Percentiles rank a stretch among this genome's conserved stretches.
These are phyloP conservation scores for Eucalyptus regnans DNA, from an alignment of 345 rosid genomes.

Conservation along the genomic window DNA sequence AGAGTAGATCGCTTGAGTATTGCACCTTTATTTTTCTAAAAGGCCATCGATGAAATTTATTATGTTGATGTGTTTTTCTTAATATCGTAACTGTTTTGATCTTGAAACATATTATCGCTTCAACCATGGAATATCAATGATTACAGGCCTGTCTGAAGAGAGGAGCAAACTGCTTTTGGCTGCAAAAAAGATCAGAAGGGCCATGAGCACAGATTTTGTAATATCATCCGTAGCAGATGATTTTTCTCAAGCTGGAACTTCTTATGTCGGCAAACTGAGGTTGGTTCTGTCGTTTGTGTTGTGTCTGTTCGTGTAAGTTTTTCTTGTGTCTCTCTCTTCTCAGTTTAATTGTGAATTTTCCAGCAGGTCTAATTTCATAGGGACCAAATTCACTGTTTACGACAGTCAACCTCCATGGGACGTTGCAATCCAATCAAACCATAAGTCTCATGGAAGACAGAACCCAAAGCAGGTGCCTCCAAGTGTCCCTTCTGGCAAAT, in stretches of 20 bases:
- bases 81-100: background rate
- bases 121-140: background rate
- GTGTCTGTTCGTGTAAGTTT: background rate
- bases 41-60: background rate
- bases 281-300: background rate
- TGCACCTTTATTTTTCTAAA: background rate
- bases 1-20: background rate
- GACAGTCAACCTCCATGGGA: constrained; percentile 49
- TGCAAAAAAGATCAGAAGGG: constrained; percentile 75
- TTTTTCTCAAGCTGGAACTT: constrained; percentile 52
- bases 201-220: constrained; percentile 55
- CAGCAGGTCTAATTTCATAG: constrained; percentile 84
- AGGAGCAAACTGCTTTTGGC: constrained; percentile 65
- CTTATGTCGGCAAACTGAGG: constrained; percentile 71
- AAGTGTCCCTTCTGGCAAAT: constrained; percentile 18
- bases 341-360: constrained; percentile 1
- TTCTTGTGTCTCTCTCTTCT: background rate
- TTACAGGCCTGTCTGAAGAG: constrained; percentile 60
- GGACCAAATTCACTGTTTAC: constrained; percentile 73
- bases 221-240: constrained; percentile 57
- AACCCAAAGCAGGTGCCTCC: constrained; percentile 34
- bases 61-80: background rate
- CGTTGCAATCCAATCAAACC: constrained; percentile 11
- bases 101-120: background rate
- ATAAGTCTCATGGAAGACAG: constrained; percentile 10